Evolutionary conservation across 2,329 filamentous ascomycete genomes (phyloP), one percentile per base, ranked within the genome.

Genomic region (Penicillium verrucosum): DNA sequence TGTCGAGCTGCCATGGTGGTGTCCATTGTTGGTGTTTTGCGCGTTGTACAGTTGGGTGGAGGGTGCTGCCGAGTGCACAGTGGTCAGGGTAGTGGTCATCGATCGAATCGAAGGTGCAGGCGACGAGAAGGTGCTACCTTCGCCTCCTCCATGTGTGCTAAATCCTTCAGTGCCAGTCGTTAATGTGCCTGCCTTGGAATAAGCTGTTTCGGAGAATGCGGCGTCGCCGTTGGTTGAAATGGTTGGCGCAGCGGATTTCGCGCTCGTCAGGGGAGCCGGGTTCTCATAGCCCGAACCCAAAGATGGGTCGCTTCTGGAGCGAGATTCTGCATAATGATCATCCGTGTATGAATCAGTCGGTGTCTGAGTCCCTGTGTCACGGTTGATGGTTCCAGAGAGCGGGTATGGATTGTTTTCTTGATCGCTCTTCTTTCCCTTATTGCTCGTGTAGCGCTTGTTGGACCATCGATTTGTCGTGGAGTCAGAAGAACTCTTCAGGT

Each of bases 321-420:
- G 68, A n/a, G 86, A 86, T 14, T 79, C 76, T 58, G 78, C 75
- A 72, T 75, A 41, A 67, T 74, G 62, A 68, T 74, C 52, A 75
- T 87, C 67, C 16, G 78, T 76, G 59, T 80, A 78, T 50, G 81
- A 81, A 54, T 79, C 72, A 57, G 77, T 76, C 50, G 74, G 73
- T 63, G 79, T 72, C 54, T 78, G 79, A 66, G 77, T 78, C 59
- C 68, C 65, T 61, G 56, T 64, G 56, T 65, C 62, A 36, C 69
- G 70, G 59, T 74, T 74, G 57, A 85, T 69, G 43, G 82, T 82
- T 57, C 89, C 89, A 2, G 91, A 95, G 66, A 93, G 83, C 9
- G 90, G 90, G 70, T 97, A 97, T n/a, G 92, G 92, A 70, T 93
- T 93, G 80, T 96, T 96, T 73, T 88, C 87, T 68, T 86, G 85